Base-by-base conservation (phyloP, 768 basidiomycete genomes). In the Strobilomyces confusus region DNA sequence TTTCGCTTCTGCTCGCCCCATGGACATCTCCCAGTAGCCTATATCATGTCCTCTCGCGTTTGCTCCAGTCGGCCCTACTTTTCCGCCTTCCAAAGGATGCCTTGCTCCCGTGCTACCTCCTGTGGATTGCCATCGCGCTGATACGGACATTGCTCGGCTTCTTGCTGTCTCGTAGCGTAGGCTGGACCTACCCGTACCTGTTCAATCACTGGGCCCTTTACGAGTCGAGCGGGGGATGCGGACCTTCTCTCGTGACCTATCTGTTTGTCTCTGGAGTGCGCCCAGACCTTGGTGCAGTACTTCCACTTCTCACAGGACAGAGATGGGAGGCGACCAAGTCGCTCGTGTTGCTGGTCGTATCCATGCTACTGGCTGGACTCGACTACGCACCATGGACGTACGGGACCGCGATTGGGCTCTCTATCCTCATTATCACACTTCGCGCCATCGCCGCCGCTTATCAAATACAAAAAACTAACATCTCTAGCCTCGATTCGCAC, bases 321-420 rank as follows among this genome's bases (percentile, higher is more conserved):
- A 43, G 42, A 40, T 56, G 58, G 57, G 60, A 67, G 34, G 51
- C 32, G 12, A 51, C 55, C 12, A 59, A 69, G 11, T 46, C 44
- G 9, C 20, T 63, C 15, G 14, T 34, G 8, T 37, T 60, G 20
- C 33, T 65, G 41, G 30, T 41, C 40, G 11, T 53, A 19, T 61
- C 54, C 14, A 23, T 22, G n/a, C 44, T 58, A 6, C 50, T 69
- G 11, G 36, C 51, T 33, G 63, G 48, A 57, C 52, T 75, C 20
- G 76, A 76, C 37, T 48, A 65, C 14, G 64, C 70, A 6, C 73
- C 73, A 9, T 77, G 75, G 74, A 75, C 74, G 22, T 76, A 76
- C 40, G 58, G 60, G 2, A 48, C 65, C 22, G 66, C 69, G 2
- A 41, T 70, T 14, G 44, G 68, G 13, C 59, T 64, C 14, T 68